Evolutionary conservation across 2,329 filamentous ascomycete species (phyloP).

Genomic region (Aspergillus novofumigatus): DNA sequence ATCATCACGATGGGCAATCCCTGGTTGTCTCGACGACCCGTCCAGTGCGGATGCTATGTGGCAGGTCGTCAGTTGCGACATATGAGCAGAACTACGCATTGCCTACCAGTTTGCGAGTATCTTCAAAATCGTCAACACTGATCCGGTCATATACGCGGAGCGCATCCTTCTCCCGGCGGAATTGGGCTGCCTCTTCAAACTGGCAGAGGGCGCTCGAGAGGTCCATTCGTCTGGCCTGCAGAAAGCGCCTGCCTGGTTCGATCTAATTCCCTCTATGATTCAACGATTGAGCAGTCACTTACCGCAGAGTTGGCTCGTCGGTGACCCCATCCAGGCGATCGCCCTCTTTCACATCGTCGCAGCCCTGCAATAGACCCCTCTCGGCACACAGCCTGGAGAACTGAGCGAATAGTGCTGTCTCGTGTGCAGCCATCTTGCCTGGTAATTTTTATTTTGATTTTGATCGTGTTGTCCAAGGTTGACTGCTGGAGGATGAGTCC

Average conservation of each 20-base stretch:
- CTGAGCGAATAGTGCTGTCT: neutral
- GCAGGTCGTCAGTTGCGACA: neutral
- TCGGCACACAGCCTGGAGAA: constrained; percentile 2
- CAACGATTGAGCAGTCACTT: neutral
- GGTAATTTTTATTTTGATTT: no score
- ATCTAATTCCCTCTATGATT: neutral
- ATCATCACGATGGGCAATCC: constrained; percentile 20
- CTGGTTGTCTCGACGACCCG: constrained; percentile 18
- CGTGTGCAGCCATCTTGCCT: neutral
- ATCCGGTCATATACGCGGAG: constrained; percentile 16
- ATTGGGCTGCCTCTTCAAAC: constrained; percentile 9
- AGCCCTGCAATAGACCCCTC: constrained; percentile 8
- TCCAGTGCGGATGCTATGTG: constrained; percentile 26
- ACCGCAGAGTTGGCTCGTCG: constrained; percentile 17
- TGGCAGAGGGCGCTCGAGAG: constrained; percentile 12
- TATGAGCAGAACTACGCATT: neutral
- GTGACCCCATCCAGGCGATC: constrained; percentile 14
- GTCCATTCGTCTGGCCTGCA: constrained; percentile 14
- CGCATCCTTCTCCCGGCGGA: constrained; percentile 13
- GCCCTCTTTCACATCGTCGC: constrained; percentile 5
- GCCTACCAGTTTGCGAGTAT: constrained; percentile 14
- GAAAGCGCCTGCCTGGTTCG: constrained; percentile 12
- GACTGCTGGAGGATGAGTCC: neutral
- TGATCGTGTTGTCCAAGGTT: neutral
- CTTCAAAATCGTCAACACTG: constrained; percentile 16